Base-by-base conservation (phyloP, 306 rosid species). In the Medicago lupulina region DNA sequence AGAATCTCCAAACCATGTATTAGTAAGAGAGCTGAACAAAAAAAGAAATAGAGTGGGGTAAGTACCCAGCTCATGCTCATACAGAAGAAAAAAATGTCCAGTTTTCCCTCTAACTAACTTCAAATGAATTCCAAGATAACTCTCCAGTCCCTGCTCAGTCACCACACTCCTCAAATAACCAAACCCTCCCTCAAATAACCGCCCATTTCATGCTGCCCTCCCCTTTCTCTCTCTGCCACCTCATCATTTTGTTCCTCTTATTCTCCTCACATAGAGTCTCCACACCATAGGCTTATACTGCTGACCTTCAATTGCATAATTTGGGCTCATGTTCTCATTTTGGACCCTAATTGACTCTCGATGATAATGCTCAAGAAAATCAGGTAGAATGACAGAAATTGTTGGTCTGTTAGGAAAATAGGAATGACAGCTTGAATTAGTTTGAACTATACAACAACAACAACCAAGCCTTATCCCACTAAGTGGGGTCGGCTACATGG, bases 321-420 rank as follows among this genome's bases (percentile, higher is more conserved):
- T 34, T 34, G 38, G 38, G 38, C 8, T 4, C 53, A 47, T 14
- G 16, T 47, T n/a, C 17, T 13, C 2, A 47, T 40, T 47, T 47
- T 47, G 53, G 51, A 47, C 53, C n/a, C 53, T 47, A 46, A 51
- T 23, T 39, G 4, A 21, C 38, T 23, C 64, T 58, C 11, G 60
- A 49, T 49, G 23, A 75, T 53, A 70, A 76, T 70, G 12, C 23
- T 25, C 58, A 38, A 31, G 1, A 75, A 75, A 81, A 68, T 68
- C 49, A 47, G 17, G 36, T 13, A 49, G 58, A 58, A 47, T 1
- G 13, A 41, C 49, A 21, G 8, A 6, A 66, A 67, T 14, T 34
- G 16, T 15, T 38, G 4, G 4, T 60, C 41, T 60, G 5, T 60
- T 25, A 28, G 5, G 13, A 59, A 59, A 55, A 55, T 18, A 44